Base-by-base conservation (phyloP, 352 stramenopile genomes). In the Phytophthora pistaciae region DNA sequence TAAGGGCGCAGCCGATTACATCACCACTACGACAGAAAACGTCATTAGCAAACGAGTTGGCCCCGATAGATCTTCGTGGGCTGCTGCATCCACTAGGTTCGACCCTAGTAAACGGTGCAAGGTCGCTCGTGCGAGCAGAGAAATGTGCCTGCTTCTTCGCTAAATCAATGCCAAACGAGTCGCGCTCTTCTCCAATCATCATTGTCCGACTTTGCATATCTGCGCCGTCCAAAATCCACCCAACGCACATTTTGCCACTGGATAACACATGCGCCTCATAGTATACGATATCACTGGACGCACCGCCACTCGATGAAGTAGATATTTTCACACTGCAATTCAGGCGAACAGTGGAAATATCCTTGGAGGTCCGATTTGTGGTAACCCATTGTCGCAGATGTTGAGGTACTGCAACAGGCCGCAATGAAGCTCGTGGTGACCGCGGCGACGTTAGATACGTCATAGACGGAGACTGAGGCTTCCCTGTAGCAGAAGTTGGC, bases 321-420 rank as follows among this genome's bases (percentile, higher is more conserved):
- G 48, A 60, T 14, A 53, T 13, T 31, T 60, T 70, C 10, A 85
- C 57, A 33, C 60, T 68, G 11, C 59, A 55, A 72, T 79, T 81
- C 23, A 79, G 33, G 3, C 85, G 72, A 31, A 92, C 74, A 56
- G 73, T 80, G 0, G 81, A 66, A 18, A 81, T 36, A 27, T 91
- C 76, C 48, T 73, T 75, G 16, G 60, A 80, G 3, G 68, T 86
- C 11, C 83, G 80, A 54, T 93, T 93, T 5, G 75, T 73, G 5
- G 82, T 91, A 14, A 87, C 54, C 83, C 83, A 93, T 61, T 82
- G 78, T 18, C 82, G 82, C 53, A 84, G 63, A 16, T 87, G 61
- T 1, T 59, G 55, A 52, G 79, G 78, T 11, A 88, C 40, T 20
- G 72, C 63, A 48, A 76, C 44, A 2, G 68, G 69, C 10, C 75